phyloP scores from a whole-genome alignment of 2,329 filamentous ascomycete species.

The Pyrenophora seminiperda region DNA sequence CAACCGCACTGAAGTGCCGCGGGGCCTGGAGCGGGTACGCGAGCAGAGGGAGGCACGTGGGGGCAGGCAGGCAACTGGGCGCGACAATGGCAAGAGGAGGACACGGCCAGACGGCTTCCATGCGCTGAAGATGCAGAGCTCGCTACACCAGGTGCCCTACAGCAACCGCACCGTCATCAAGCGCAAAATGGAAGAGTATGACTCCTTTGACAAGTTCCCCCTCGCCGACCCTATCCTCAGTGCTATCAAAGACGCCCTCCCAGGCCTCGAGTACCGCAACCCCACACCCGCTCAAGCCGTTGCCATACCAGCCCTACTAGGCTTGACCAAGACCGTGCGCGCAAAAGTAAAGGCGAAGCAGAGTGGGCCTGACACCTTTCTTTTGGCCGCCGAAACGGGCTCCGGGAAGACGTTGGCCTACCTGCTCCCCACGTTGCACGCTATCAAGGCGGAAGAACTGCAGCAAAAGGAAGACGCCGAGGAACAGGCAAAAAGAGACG shows the following conservation, averaged over 20 bases:
- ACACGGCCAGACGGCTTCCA: constrained; percentile 64
- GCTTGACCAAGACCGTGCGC: constrained; percentile 54
- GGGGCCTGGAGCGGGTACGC: constrained; percentile 25
- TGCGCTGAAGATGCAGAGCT: constrained; percentile 91
- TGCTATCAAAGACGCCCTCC: constrained; percentile 77
- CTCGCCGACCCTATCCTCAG: constrained; percentile 73
- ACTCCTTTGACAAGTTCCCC: constrained; percentile 80
- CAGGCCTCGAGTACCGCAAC: constrained; percentile 72
- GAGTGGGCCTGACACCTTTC: constrained; percentile 65
- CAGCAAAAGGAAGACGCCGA: constrained; percentile 56
- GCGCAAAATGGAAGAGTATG: constrained; percentile 66
- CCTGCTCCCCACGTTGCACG: constrained; percentile 80
- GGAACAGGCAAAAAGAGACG: constrained; percentile 57
- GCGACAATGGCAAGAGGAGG: constrained; percentile 31
- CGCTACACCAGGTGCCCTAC: constrained; percentile 78
- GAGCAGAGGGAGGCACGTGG: constrained; percentile 17
- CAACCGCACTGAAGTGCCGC: constrained; percentile 41
- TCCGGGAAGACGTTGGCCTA: constrained; percentile 97
- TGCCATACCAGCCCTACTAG: constrained; percentile 81
- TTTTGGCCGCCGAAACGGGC: constrained; percentile 93
- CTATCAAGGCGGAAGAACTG: constrained; percentile 73
- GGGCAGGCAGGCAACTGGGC: constrained; percentile 15
- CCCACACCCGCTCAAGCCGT: constrained; percentile 90
- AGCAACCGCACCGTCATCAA: constrained; percentile 66
- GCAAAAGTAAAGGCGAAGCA: constrained; percentile 33